Base-by-base conservation (phyloP, 1,139 yeast genomes). In the Lodderomyces jiufengensis region DNA sequence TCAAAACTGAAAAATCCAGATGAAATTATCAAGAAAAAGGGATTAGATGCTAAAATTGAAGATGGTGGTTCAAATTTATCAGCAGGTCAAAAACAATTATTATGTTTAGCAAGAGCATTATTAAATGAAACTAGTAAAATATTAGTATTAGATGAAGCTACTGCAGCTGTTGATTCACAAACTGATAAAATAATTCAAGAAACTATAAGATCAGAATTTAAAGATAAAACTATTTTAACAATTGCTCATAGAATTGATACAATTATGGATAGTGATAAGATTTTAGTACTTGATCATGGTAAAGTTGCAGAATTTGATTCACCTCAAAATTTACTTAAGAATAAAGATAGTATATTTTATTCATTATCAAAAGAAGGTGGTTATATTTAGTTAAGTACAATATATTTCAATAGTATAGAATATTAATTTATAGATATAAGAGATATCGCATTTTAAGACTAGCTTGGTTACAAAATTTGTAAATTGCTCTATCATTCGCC, bases 231-330 rank as follows among this genome's bases (percentile, higher is more conserved):
- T 0, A 84, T 84, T 41, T 59, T 85, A 34, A 84, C 94, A 0
- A 84, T 85, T 50, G 95, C 95, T 0, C 95, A 85, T 50, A 70
- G 95, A 41, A 68, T 86, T 38, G 87, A 86, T 47, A 86, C 95
- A 0, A 84, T 86, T 36, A 63, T 84, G 70, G 92, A 84, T 48
- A 79, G 84, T 50, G 95, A 86, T 50, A 71, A 73, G 39, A 81
- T 86, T 29, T 61, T 83, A 33, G 84, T 83, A 1, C 62, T 86
- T 41, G 92, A 83, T 32, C 63, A 69, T 23, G 95, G 95, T 4
- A 62, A 66, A 39, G 74, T 84, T 9, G 73, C 70, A 24, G 95
- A 85, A 55, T 84, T 79, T 57, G 95, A 80, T 41, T 52, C 78
- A 15, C 86, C 86, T 0, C 85, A 79, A 50, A 50, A 44, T 11